Evolutionary conservation across 2,329 filamentous ascomycete species (phyloP).

Genomic region (Hirsutella thompsonii): DNA sequence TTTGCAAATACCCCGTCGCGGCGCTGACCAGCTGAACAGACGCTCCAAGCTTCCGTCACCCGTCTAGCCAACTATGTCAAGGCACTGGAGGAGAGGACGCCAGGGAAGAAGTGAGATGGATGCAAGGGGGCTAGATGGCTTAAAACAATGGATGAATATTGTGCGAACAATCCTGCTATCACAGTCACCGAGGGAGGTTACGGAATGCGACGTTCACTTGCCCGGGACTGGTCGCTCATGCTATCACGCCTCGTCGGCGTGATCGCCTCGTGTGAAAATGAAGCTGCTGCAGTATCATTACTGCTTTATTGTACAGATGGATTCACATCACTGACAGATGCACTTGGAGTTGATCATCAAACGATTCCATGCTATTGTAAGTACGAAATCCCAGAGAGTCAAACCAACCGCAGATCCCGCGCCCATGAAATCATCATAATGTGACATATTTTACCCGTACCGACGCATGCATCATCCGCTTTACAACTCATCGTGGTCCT

Average conservation of each 20-base stretch:
- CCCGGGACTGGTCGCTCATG: too few relatives aligned
- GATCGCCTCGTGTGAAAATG: too few relatives aligned
- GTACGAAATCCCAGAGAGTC: constrained; percentile 11
- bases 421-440: constrained; percentile 18
- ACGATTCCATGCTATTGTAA: constrained; percentile 13
- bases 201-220: too few relatives aligned
- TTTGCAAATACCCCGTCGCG: too few relatives aligned
- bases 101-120: constrained; percentile 49
- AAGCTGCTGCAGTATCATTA: too few relatives aligned
- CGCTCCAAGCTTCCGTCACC: constrained; percentile 77
- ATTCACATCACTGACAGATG: too few relatives aligned
- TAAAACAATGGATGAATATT: too few relatives aligned
- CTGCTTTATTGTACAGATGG: too few relatives aligned
- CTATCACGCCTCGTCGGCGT: too few relatives aligned
- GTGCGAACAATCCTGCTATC: background rate
- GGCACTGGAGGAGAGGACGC: constrained; percentile 68
- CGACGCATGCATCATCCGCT: constrained; percentile 16
- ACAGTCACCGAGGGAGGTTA: too few relatives aligned
- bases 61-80: constrained; percentile 75
- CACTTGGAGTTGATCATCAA: constrained; percentile 1
- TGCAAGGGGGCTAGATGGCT: too few relatives aligned
- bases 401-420: constrained; percentile 14
- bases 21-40: constrained; percentile 32
- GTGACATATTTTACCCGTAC: constrained; percentile 9
- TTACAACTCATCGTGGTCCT: constrained; percentile 68